A percentile compares a stretch with the other conserved stretches of the same genome.
These are phyloP conservation scores for Apocynum venetum DNA, from an alignment of 257 asterid species.

Conservation along the genomic window DNA sequence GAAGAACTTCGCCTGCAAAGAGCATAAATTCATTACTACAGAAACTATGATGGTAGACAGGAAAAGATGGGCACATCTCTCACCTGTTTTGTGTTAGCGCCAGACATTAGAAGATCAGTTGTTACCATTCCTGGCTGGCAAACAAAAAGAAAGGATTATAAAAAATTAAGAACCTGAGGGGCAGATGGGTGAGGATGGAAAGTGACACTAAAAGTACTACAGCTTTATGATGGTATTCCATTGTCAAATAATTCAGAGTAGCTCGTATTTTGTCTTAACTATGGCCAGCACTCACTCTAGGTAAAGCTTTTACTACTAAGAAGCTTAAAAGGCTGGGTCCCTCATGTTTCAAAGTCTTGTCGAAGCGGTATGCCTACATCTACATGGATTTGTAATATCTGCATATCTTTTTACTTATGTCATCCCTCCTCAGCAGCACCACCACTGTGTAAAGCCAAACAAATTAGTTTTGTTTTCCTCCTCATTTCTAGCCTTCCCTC, in stretches of 20 bases:
- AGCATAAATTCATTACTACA: neutral
- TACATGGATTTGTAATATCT: no score
- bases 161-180: neutral
- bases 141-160: constrained; percentile 5
- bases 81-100: constrained; percentile 92
- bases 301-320: neutral
- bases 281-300: neutral
- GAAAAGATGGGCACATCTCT: constrained; percentile 5
- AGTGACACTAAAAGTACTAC: neutral
- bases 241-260: neutral
- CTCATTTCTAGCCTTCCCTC: no score
- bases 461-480: no score
- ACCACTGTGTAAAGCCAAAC: no score
- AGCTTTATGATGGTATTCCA: neutral
- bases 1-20: constrained; percentile 90
- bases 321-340: no score
- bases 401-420: no score
- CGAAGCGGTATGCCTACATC: no score
- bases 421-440: no score
- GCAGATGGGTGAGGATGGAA: neutral
- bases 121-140: constrained; percentile 99
- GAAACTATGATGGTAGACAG: constrained; percentile 1
- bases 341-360: no score
- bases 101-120: constrained; percentile 96
- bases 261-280: neutral